Conservation (phyloP, 2,329 filamentous ascomycete species). For the Proliferodiscus dingleyae region DNA sequence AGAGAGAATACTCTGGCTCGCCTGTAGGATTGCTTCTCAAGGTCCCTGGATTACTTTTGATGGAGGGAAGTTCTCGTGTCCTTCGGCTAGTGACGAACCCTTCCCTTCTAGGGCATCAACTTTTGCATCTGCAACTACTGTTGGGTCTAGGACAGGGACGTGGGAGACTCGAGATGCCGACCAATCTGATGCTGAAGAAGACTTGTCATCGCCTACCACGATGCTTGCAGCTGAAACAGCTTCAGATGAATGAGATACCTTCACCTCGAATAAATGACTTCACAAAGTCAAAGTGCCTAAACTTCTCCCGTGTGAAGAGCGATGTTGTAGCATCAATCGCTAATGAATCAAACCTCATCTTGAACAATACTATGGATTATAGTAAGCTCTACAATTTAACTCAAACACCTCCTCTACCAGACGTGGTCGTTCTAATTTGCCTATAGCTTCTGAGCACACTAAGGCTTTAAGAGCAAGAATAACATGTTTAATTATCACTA, state of each 20-base stretch:
- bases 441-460: too few species aligned
- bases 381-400: background rate
- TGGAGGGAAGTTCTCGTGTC: conserved; percentile 8
- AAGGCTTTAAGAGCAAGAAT: too few species aligned
- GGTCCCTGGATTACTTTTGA: conserved; percentile 17
- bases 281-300: background rate
- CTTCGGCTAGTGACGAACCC: background rate
- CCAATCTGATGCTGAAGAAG: conserved; percentile 14
- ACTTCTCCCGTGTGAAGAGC: background rate
- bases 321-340: background rate
- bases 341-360: background rate
- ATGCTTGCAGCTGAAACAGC: conserved; percentile 1
- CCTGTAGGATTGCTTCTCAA: conserved; percentile 10
- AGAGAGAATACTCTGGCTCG: conserved; percentile 26
- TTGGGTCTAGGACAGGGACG: conserved; percentile 2
- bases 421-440: background rate
- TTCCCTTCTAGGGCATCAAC: conserved; percentile 7
- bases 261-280: background rate
- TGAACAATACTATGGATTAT: background rate
- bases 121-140: conserved; percentile 11
- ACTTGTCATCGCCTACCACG: conserved; percentile 11
- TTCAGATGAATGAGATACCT: conserved; percentile 7
- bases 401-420: background rate
- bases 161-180: conserved; percentile 10
- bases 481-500: too few species aligned